Base-by-base conservation (phyloP, 2,329 filamentous ascomycete genomes). In the Alternaria ventricosa region DNA sequence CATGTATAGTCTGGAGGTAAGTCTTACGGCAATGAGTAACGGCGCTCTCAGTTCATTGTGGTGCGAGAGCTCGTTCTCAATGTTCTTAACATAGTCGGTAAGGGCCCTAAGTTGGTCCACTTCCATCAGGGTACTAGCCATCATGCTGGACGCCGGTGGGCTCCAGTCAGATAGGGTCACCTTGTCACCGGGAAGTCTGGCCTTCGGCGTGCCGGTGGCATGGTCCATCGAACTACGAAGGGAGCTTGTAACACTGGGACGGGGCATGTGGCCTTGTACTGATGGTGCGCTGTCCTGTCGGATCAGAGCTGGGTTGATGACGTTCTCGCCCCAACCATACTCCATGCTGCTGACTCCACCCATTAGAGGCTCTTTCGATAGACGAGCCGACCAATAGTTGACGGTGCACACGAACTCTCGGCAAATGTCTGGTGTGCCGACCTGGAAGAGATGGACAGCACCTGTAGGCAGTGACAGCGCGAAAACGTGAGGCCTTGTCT, bases 381-480 rank as follows among this genome's bases (percentile, higher is more conserved):
- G 85, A 55, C 96, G 88, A 3, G 96, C 95, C 75, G 93, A 96
- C 96, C 96, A 99, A 82, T 98, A 99, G 81, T 99, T 99, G 73
- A 93, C 93, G 2, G 94, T 96, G 18, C 89, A 90, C 56, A 98
- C 94, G 74, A 97, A 99, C 78, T 99, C 96, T 71, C 92, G 91
- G 71, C 94, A 92, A 73, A 98, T 97, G 72, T 99, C 96, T 0
- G 93, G 89, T 1, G 96, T 99, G 60, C 96, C 96, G 53, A 96
- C 96, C 75, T 98, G 94, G 86, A 99, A 99, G n/a, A 99, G 86
- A 78, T 99, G 96, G 1, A 99, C 94, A 0, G 95, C 95, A 12
- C 96, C 96, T 2, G 90, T 96, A 0, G 96, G 95, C 49, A 99
- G 84, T 66, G 92, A 97, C 55, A 99, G 83, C 3, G 96, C 95